Evolutionary conservation across 352 stramenopile genomes (phyloP), one percentile per base, ranked within the genome.

Genomic region (Phytophthora melonis): DNA sequence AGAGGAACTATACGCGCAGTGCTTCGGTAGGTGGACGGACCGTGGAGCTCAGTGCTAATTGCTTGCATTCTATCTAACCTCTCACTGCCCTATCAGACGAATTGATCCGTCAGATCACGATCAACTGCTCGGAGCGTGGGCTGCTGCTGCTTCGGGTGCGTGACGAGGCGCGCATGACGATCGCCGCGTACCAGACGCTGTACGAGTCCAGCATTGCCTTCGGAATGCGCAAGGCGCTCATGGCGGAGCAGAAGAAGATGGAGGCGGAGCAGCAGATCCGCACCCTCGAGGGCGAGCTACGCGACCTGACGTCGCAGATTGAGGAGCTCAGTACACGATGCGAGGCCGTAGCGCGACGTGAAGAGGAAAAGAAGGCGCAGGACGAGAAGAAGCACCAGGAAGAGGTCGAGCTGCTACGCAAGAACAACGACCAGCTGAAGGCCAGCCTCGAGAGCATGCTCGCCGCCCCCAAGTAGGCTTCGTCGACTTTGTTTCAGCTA

Each of bases 1-100:
- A 11, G 93, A 98, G 74, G 94, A 98, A 71, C 81, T 98, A 7
- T 98, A 98, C 63, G 88, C 91, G 0, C 93, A 98, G 71, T 98
- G 93, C 68, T 98, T 98, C 74, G 90, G 89, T 94, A 67, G 2
- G 58, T 68, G 11, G 39, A 16, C 8, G 18, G 1, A 18, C 36
- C 3, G 30, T 7, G 36, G 11, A 18, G 3, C 36, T 18, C 10
- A 43, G 2, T 43, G 23, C 8, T 41, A 41, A 3, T 21, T 68
- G 23, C 27, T 41, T 13, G 58, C 30, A 39, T 36, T 19, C 30
- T 34, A 34, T 18, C 5, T 43, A 43, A 43, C 36, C 36, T 43
- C 14, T 43, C 36, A 16, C 36, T 43, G 11, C 5, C 3, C 14
- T 43, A 16, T 43, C 63, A 94, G 93, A 98, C 65, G 93, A 98